phyloP scores from a whole-genome alignment of 2,329 filamentous ascomycete species.

The Apiospora sp. region DNA sequence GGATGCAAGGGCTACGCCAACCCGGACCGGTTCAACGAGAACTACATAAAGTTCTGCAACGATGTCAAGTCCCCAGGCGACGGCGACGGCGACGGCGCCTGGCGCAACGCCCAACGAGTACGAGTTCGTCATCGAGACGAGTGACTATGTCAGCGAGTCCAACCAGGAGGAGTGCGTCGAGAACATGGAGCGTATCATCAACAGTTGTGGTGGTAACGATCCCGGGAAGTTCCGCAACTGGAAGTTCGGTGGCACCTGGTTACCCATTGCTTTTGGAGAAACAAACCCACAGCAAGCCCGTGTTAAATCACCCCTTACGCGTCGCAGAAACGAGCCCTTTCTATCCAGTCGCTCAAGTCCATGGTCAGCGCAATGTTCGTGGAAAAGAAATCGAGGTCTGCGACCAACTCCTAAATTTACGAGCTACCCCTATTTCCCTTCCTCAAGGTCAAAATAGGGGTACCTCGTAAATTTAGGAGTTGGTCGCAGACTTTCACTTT shows the following conservation, averaged over 20 bases:
- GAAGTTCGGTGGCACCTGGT: slow-evolving; percentile 2
- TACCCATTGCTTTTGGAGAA: too few species aligned
- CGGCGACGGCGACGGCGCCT: slow-evolving; percentile 30
- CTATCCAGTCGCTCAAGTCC: too few species aligned
- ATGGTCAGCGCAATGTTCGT: too few species aligned
- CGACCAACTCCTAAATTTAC: not conserved
- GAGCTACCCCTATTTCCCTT: not conserved
- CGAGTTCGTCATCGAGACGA: not conserved
- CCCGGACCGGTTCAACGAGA: slow-evolving; percentile 35
- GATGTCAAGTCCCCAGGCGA: slow-evolving; percentile 31
- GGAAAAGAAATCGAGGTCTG: too few species aligned
- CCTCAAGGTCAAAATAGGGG: not conserved
- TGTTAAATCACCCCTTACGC: too few species aligned
- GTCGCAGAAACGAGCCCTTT: too few species aligned
- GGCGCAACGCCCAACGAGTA: slow-evolving; percentile 36
- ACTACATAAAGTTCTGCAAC: slow-evolving; percentile 42
- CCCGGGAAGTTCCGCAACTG: not conserved
- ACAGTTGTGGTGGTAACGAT: not conserved
- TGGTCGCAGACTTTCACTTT: not conserved
- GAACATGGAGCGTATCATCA: slow-evolving; percentile 17
- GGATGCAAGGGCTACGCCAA: slow-evolving; percentile 36
- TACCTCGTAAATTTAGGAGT: not conserved
- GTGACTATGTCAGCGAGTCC: not conserved
- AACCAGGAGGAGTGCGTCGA: slow-evolving; percentile 16
- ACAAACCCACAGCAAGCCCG: too few species aligned